Conservation (phyloP, 352 stramenopile genomes). For the Pythium pyrilobum region DNA sequence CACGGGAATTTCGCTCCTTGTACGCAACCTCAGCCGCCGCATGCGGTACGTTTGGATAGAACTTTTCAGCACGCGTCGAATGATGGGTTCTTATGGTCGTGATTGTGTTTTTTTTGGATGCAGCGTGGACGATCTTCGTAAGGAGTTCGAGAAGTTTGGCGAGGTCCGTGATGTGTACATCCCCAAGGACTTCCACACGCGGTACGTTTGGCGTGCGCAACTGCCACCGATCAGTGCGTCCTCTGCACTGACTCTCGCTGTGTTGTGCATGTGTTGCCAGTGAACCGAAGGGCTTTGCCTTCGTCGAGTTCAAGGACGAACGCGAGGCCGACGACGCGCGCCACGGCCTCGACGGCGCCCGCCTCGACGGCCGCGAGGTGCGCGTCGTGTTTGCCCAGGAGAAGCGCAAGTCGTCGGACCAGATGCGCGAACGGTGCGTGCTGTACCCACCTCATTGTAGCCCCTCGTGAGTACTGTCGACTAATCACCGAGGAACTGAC, state of each 20-base stretch:
- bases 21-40: constrained; percentile 91
- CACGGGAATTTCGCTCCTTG: constrained; percentile 89
- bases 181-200: constrained; percentile 91
- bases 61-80: background rate
- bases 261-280: constrained; percentile 18
- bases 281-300: constrained; percentile 94
- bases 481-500: background rate
- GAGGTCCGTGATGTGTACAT: constrained; percentile 96
- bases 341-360: constrained; percentile 87
- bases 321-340: constrained; percentile 88
- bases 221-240: background rate
- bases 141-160: constrained; percentile 91
- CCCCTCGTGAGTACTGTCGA: background rate
- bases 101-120: background rate
- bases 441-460: background rate
- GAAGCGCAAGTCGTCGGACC: constrained; percentile 92
- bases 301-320: constrained; percentile 94
- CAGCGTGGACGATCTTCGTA: constrained; percentile 87
- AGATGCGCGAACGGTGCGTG: constrained; percentile 86
- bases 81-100: background rate
- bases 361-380: constrained; percentile 91
- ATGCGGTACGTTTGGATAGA: constrained; percentile 46
- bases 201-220: constrained; percentile 45
- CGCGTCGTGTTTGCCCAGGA: constrained; percentile 96
- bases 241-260: background rate